Evolutionary conservation across 805 yeast species (phyloP), one percentile per base, ranked within the genome.

Genomic region (Cyberlindnera lachancei): DNA sequence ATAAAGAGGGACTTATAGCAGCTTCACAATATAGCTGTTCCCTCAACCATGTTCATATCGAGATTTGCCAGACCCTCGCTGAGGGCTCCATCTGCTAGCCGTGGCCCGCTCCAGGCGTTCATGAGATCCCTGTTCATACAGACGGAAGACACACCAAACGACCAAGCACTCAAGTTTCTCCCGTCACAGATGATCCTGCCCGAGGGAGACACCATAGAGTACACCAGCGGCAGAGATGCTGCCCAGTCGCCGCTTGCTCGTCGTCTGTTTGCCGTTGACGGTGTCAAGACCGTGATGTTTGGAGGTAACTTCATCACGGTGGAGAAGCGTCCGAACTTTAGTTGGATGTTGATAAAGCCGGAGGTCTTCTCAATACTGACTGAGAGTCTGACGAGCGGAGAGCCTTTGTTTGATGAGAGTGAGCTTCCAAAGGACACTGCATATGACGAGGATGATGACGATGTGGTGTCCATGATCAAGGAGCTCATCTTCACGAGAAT

Each of bases 251-350:
- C 94, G 6, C 57, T 85, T 32, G 95, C 94, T 2, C 63, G 81
- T 37, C 79, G 77, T 52, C 61, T 85, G 30, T 79, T 85, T 46
- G 65, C 78, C 7, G 64, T 85, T 4, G 92, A 84, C 46, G 95
- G 94, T 4, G 72, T 86, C 23, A 67, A 67, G 27, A 69, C 86
- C 1, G 75, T 86, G 32, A 70, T 86, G 79, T 75, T 83, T 50
- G 95, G 95, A 3, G 66, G 79, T 4, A 79, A 86, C 55, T 86
- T 87, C 55, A 79, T 86, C 40, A 86, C 95, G 1, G 72, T 86
- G 13, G 90, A 82, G 48, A 84, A 84, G 55, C 51, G 56, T 15
- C 48, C 57, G 20, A 55, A 53, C 7, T 54, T 61, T 18, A 58
- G 65, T 30, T 78, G 86, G 86, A 54, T 73, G 29, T 48, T 75